A percentile compares a stretch with the other conserved stretches of the same genome.
These are phyloP conservation scores for Lecanicillium sp. DNA, from an alignment of 2,329 filamentous ascomycete species.

Conservation along the genomic window DNA sequence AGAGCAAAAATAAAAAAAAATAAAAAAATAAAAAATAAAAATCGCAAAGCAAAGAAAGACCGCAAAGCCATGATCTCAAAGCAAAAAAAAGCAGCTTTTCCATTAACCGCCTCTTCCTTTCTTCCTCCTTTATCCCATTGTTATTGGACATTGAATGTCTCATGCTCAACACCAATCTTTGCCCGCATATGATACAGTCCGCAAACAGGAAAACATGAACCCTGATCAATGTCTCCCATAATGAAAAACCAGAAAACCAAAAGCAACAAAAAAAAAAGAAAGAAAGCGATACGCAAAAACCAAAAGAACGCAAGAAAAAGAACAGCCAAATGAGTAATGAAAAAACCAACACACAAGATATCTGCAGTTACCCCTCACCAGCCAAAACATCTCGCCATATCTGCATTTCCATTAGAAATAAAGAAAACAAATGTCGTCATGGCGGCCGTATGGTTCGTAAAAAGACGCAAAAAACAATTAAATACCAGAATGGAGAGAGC, in stretches of 20 bases:
- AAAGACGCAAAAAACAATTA: neutral
- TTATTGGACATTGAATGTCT: no score
- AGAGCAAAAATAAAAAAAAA: conserved; percentile 1
- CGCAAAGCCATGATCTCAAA: neutral
- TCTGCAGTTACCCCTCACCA: neutral
- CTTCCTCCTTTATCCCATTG: neutral
- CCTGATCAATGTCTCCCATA: neutral
- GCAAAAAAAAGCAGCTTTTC: neutral
- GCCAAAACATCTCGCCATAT: conserved; percentile 10
- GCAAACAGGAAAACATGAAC: neutral
- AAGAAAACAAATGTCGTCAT: conserved; percentile 5
- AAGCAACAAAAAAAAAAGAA: conserved; percentile 2
- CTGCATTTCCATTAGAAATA: conserved; percentile 1
- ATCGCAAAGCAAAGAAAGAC: neutral
- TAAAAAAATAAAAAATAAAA: neutral
- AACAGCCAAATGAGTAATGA: conserved; percentile 7
- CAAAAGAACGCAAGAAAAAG: neutral
- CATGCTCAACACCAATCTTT: no score
- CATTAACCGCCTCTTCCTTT: neutral
- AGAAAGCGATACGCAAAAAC: conserved; percentile 5
- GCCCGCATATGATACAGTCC: conserved; percentile 11
- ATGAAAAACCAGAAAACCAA: no score
- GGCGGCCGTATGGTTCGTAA: conserved; percentile 8
- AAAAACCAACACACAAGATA: neutral
- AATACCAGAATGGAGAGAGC: neutral